These are phyloP conservation scores for Cordyceps cateniannulata DNA, from an alignment of 2,329 filamentous ascomycete species.

Conservation along the genomic window DNA sequence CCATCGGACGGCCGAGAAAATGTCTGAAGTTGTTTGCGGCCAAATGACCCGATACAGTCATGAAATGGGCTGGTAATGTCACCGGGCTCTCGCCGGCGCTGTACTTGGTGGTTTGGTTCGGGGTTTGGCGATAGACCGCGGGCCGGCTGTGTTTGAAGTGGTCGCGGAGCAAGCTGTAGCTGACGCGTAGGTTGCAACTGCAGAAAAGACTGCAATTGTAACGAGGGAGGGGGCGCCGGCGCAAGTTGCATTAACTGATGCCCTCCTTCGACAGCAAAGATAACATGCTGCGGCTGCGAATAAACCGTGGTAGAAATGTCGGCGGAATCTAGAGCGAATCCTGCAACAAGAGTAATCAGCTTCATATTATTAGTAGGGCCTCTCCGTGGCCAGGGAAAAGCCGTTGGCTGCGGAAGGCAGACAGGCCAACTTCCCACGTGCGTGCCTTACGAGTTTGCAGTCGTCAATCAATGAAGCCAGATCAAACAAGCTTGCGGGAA, in stretches of 20 bases:
- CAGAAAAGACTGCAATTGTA: not conserved
- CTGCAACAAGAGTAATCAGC: not conserved
- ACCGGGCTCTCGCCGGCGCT: constrained; percentile 11
- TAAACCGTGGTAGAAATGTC: not conserved
- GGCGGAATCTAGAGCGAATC: not conserved
- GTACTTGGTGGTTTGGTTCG: constrained; percentile 2
- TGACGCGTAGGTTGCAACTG: not conserved
- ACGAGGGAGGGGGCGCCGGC: not conserved
- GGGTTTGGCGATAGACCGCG: not conserved
- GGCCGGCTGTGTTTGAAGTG: not conserved
- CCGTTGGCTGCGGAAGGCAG: not conserved
- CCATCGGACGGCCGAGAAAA: constrained; percentile 27
- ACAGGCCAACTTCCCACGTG: not conserved
- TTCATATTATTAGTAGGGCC: not conserved
- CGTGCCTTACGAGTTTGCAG: not conserved
- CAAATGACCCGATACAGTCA: constrained; percentile 25
- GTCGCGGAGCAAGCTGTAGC: not conserved
- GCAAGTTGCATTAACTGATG: not conserved
- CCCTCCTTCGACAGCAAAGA: not conserved
- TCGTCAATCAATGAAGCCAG: not conserved
- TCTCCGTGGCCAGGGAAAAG: not conserved
- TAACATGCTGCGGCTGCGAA: not conserved
- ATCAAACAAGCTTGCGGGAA: not conserved
- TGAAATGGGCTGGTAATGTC: constrained; percentile 24
- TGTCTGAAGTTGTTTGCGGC: constrained; percentile 14